Evolutionary conservation across 1,284 basidiomycete species (phyloP).

Genomic region (Puccinia novopanici): DNA sequence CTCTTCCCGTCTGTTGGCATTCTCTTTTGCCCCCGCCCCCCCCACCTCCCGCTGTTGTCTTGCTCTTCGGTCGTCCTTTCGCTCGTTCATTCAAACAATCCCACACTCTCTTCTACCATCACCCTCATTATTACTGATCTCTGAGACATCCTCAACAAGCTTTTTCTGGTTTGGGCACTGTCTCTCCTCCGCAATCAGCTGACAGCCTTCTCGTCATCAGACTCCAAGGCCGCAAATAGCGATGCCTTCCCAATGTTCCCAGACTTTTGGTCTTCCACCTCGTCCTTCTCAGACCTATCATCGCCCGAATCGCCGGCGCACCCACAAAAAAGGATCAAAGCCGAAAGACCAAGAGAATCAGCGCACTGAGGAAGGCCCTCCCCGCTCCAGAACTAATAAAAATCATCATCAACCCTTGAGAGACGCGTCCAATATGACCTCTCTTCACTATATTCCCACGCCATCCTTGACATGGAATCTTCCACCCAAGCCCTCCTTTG

Average conservation of each 20-base stretch:
- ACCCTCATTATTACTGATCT: not conserved
- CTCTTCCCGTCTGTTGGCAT: not conserved
- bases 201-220: too few species aligned
- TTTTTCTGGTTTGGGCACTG: not conserved
- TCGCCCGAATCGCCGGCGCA: not conserved
- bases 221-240: not conserved
- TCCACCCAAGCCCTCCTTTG: constrained; percentile 1
- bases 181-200: constrained; percentile 12
- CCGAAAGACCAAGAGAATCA: constrained; percentile 15
- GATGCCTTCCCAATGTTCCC: not conserved
- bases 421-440: constrained; percentile 32
- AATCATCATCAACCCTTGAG: constrained; percentile 8
- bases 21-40: not conserved
- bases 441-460: not conserved
- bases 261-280: constrained; percentile 13
- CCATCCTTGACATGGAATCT: not conserved
- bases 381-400: not conserved
- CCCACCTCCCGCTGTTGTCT: constrained; percentile 5
- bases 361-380: not conserved
- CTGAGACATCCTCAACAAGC: not conserved
- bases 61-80: not conserved
- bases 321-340: not conserved
- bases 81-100: not conserved
- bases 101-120: constrained; percentile 4
- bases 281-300: constrained; percentile 4